A percentile compares a stretch with the other conserved stretches of the same genome.
phyloP scores from a whole-genome alignment of 208 protist genomes.

The Blechomonas ayalai region DNA sequence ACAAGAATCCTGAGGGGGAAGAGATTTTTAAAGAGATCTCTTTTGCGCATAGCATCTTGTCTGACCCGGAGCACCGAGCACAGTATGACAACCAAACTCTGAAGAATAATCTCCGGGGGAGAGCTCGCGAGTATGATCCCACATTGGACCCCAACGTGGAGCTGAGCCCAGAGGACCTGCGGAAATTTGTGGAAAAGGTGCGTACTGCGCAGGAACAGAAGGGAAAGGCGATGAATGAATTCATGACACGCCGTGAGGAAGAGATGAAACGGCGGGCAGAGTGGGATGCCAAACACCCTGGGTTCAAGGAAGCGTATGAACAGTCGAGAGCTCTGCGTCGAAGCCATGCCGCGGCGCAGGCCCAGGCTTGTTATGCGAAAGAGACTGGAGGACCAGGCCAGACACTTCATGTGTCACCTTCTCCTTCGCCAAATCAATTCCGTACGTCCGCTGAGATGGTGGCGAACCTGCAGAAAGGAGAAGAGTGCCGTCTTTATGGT shows the following conservation, averaged over 20 bases:
- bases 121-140: conserved; percentile 64
- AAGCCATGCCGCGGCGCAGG: neutral
- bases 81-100: conserved; percentile 74
- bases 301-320: conserved; percentile 70
- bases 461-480: conserved; percentile 29
- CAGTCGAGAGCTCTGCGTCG: conserved; percentile 24
- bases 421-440: conserved; percentile 4
- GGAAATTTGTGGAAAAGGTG: conserved; percentile 72
- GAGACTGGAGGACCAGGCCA: neutral
- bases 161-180: conserved; percentile 63
- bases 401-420: neutral
- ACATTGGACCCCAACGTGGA: conserved; percentile 79
- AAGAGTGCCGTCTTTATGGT: conserved; percentile 28
- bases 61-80: conserved; percentile 58
- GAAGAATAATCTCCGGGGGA: conserved; percentile 41
- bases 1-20: conserved; percentile 79
- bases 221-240: conserved; percentile 28
- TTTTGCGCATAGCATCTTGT: conserved; percentile 80
- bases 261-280: conserved; percentile 76
- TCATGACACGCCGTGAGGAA: conserved; percentile 69
- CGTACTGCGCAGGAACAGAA: conserved; percentile 34
- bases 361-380: conserved; percentile 5
- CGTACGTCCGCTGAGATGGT: conserved; percentile 52
- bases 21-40: conserved; percentile 83
- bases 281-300: conserved; percentile 69